These are phyloP conservation scores for Cardamine chenopodiifolia DNA, from an alignment of 345 rosid genomes.

Conservation along the genomic window DNA sequence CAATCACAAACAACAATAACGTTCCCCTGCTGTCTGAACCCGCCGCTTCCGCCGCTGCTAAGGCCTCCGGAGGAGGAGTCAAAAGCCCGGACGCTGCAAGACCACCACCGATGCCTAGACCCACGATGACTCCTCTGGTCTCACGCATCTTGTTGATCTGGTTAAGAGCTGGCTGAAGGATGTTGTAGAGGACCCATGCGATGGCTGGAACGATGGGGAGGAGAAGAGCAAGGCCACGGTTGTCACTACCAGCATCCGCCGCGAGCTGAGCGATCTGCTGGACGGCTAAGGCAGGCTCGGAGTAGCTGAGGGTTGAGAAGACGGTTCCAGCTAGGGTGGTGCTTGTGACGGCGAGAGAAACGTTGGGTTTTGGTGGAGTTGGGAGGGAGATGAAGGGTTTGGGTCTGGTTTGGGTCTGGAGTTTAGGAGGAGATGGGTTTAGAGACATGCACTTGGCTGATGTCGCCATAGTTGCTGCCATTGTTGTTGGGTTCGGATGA, in stretches of 20 bases:
- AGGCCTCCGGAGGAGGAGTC: conserved; percentile 53
- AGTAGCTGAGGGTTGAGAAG: conserved; percentile 67
- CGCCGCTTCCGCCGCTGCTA: conserved; percentile 50
- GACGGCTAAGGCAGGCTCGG: conserved; percentile 84
- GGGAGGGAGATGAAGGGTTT: conserved; percentile 36
- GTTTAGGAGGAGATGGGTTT: conserved; percentile 52
- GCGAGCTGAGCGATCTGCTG: conserved; percentile 74
- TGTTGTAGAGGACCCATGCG: conserved; percentile 92
- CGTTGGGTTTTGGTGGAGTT: conserved; percentile 32
- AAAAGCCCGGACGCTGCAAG: conserved; percentile 63
- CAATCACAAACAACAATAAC: conserved; percentile 74
- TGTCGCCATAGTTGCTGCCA: conserved; percentile 71
- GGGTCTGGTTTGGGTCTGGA: conserved; percentile 47
- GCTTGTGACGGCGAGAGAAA: conserved; percentile 41
- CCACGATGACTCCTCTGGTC: conserved; percentile 62
- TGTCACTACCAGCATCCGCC: conserved; percentile 64
- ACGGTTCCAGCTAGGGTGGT: conserved; percentile 79
- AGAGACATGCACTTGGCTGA: conserved; percentile 64
- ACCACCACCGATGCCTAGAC: conserved; percentile 79
- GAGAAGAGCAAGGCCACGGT: conserved; percentile 81
- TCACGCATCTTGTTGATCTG: conserved; percentile 78
- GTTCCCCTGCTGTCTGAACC: conserved; percentile 74
- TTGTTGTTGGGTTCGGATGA: conserved; percentile 24
- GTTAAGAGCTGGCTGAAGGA: conserved; percentile 90
- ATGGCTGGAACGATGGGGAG: conserved; percentile 86